Percentiles rank a stretch among this genome's conserved stretches.
Evolutionary conservation across 371 early-diverging fungal genomes (phyloP).

Genomic region (Circinella umbellata): DNA sequence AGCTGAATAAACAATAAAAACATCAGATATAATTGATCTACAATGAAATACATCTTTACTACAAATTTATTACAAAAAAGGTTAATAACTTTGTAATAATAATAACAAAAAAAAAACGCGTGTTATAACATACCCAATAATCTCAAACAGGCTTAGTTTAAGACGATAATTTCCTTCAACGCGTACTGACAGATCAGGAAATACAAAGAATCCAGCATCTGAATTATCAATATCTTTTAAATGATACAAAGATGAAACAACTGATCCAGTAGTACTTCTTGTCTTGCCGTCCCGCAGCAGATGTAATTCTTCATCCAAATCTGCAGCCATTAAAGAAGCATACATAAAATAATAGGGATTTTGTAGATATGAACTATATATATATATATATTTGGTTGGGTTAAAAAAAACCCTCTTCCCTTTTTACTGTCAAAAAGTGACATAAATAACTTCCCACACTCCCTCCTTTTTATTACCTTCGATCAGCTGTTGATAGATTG

Average conservation of each 20-base stretch:
- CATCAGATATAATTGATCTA: slow-evolving; percentile 75
- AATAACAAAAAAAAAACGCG: background rate
- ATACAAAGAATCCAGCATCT: slow-evolving; percentile 97
- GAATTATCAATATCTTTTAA: slow-evolving; percentile 83
- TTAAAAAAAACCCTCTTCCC: background rate
- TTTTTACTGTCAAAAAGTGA: background rate
- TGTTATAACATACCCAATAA: slow-evolving; percentile 64
- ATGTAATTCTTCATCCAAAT: slow-evolving; percentile 74
- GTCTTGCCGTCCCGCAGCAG: slow-evolving; percentile 76
- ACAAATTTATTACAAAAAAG: slow-evolving; percentile 7
- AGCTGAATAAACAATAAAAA: slow-evolving; percentile 87
- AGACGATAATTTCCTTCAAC: slow-evolving; percentile 90
- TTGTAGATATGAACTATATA: slow-evolving; percentile 69
- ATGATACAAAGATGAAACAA: slow-evolving; percentile 89
- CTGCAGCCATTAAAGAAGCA: slow-evolving; percentile 72
- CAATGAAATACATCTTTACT: slow-evolving; percentile 81
- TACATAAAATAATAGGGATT: slow-evolving; percentile 90
- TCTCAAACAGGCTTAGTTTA: slow-evolving; percentile 90
- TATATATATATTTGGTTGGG: background rate
- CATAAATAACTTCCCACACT: background rate
- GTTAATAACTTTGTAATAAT: background rate
- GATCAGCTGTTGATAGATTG: slow-evolving; percentile 35
- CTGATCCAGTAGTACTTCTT: slow-evolving; percentile 81
- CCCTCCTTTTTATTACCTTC: slow-evolving; percentile 28
- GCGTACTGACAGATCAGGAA: slow-evolving; percentile 92